Conservation (phyloP, 2,329 filamentous ascomycete genomes). For the Fonsecaea multimorphosa region DNA sequence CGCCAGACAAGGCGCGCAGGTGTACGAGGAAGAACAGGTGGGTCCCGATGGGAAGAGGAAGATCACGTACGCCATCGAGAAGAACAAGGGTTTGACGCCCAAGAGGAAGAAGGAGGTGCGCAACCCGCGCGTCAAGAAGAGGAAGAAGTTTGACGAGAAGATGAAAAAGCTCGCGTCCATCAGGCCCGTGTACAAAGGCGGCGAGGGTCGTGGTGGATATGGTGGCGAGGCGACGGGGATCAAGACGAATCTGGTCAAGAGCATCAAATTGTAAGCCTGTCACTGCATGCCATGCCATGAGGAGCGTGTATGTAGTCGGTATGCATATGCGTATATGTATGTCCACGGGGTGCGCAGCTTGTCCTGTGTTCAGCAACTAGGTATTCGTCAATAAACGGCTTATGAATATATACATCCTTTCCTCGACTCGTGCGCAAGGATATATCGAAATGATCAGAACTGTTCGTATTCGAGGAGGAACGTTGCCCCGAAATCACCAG, state of each 20-base stretch:
- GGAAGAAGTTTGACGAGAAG: slow-evolving; percentile 93
- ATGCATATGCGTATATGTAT: no score
- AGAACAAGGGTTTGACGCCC: slow-evolving; percentile 94
- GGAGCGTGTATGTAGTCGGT: no score
- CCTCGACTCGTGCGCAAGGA: background rate
- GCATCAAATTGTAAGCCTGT: slow-evolving; percentile 83
- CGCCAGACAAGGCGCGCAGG: slow-evolving; percentile 63
- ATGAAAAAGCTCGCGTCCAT: slow-evolving; percentile 94
- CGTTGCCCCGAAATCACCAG: background rate
- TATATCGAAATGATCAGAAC: background rate
- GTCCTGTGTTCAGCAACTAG: no score
- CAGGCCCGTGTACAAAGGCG: slow-evolving; percentile 83
- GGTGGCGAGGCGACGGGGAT: slow-evolving; percentile 93
- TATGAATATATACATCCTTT: no score
- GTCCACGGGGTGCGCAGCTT: no score
- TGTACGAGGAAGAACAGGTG: slow-evolving; percentile 70
- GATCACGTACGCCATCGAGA: slow-evolving; percentile 91
- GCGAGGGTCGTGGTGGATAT: slow-evolving; percentile 84
- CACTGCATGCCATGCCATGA: no score
- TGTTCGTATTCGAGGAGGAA: background rate
- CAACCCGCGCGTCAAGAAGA: slow-evolving; percentile 97
- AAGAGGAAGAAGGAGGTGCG: slow-evolving; percentile 91
- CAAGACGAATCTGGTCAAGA: slow-evolving; percentile 91
- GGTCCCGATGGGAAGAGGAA: slow-evolving; percentile 87
- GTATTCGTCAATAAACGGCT: no score